Percentiles rank a stretch among this genome's conserved stretches.
phyloP scores from a whole-genome alignment of 345 rosid species.

The Laguncularia racemosa region DNA sequence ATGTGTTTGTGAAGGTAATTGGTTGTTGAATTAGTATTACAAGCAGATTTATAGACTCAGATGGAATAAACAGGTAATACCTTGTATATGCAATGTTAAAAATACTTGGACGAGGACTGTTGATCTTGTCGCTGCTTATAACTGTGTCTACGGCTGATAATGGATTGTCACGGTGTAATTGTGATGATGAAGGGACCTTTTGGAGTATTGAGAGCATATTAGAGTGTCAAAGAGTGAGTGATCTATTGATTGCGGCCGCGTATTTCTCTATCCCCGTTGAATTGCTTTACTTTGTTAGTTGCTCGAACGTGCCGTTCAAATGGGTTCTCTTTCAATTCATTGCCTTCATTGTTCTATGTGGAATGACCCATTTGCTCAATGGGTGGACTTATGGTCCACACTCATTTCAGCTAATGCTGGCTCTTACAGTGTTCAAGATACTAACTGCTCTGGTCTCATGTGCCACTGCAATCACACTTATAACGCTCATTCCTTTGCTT shows the following conservation, averaged over 20 bases:
- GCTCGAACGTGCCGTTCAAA: conserved; percentile 89
- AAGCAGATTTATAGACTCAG: no score
- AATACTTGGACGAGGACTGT: conserved; percentile 18
- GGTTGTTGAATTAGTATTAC: no score
- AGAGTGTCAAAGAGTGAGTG: conserved; percentile 64
- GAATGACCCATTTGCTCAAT: conserved; percentile 85
- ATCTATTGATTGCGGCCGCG: conserved; percentile 90
- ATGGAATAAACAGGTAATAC: no score
- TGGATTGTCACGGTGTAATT: conserved; percentile 53
- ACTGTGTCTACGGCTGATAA: conserved; percentile 27
- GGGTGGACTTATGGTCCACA: conserved; percentile 86
- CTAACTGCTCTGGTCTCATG: conserved; percentile 87
- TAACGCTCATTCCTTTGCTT: conserved; percentile 81
- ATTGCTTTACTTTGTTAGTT: conserved; percentile 85
- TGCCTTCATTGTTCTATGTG: conserved; percentile 91
- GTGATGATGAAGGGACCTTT: conserved; percentile 72
- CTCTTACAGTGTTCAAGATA: conserved; percentile 84
- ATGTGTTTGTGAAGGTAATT: no score
- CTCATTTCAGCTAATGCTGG: conserved; percentile 64
- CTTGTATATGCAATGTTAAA: no score
- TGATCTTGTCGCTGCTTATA: conserved; percentile 35
- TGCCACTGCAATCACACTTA: conserved; percentile 80
- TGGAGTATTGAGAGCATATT: conserved; percentile 73
- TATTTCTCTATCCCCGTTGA: conserved; percentile 90
- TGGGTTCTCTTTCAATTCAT: conserved; percentile 92